phyloP scores from a whole-genome alignment of 192 early-diverging fungal species.

The Coemansia erecta region DNA sequence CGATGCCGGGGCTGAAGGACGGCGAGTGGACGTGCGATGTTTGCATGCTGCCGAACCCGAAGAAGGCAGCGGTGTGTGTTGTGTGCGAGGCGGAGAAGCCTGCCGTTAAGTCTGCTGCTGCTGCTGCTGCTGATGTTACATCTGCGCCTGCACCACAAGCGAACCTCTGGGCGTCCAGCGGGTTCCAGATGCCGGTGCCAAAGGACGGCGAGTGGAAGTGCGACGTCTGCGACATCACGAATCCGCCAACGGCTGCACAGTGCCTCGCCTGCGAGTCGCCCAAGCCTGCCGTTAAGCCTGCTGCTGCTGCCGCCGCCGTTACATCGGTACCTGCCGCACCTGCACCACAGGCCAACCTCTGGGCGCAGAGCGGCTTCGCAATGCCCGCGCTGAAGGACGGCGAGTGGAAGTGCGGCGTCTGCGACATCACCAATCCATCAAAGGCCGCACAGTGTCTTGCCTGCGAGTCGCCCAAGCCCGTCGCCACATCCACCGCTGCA shows the following conservation, averaged over 20 bases:
- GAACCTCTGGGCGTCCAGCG: not conserved
- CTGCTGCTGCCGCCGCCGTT: not conserved
- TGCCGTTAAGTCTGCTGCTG: not conserved
- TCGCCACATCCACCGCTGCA: not conserved
- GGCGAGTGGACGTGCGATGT: constrained; percentile 36
- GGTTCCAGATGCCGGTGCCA: constrained; percentile 1
- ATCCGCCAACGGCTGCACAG: constrained; percentile 13
- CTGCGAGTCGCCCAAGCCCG: constrained; percentile 13
- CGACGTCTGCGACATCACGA: constrained; percentile 15
- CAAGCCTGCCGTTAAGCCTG: not conserved
- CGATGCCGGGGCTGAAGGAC: constrained; percentile 2
- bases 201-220: constrained; percentile 35
- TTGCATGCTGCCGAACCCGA: constrained; percentile 25
- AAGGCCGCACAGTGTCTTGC: not conserved
- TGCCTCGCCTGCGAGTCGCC: constrained; percentile 28
- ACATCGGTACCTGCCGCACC: no score
- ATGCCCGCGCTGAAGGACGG: not conserved
- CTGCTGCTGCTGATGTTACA: not conserved
- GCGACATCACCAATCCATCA: constrained; percentile 3
- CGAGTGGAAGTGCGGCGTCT: constrained; percentile 24
- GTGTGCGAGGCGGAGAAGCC: constrained; percentile 27
- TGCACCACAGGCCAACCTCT: constrained; percentile 8
- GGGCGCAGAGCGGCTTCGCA: constrained; percentile 14
- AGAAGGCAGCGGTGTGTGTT: constrained; percentile 12
- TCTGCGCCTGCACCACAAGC: not conserved